phyloP scores from a whole-genome alignment of 1,139 yeast species.

The Blastobotrys arbuscula region DNA sequence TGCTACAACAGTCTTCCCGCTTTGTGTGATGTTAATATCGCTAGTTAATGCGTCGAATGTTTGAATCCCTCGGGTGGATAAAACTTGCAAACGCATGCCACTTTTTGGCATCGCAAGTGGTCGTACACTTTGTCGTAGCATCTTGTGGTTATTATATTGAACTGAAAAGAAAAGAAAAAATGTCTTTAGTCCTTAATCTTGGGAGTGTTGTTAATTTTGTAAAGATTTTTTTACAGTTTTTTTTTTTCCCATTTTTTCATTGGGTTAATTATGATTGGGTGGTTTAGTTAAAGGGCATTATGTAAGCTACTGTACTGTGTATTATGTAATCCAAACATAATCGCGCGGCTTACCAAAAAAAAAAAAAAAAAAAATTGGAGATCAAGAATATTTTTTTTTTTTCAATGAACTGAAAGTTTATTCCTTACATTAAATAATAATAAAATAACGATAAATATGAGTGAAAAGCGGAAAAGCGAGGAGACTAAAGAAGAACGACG shows the following conservation, averaged over 20 bases:
- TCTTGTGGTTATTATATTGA: background rate
- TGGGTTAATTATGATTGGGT: constrained; percentile 2
- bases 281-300: background rate
- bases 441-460: constrained; percentile 2
- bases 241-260: background rate
- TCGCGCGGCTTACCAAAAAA: constrained; percentile 2
- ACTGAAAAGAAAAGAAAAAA: background rate
- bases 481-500: constrained; percentile 7
- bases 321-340: background rate
- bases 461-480: constrained; percentile 3
- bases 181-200: background rate
- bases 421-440: background rate
- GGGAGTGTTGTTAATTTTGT: background rate
- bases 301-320: background rate
- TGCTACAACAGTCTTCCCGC: constrained; percentile 66
- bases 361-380: background rate
- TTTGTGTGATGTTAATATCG: constrained; percentile 69
- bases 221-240: background rate
- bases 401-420: too few species aligned
- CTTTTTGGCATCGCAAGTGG: constrained; percentile 7
- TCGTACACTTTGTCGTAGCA: constrained; percentile 12
- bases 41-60: constrained; percentile 38
- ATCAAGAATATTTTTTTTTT: too few species aligned
- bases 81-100: background rate
- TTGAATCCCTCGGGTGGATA: constrained; percentile 28